phyloP scores from a whole-genome alignment of 805 yeast genomes.

The Candida easanensis region DNA sequence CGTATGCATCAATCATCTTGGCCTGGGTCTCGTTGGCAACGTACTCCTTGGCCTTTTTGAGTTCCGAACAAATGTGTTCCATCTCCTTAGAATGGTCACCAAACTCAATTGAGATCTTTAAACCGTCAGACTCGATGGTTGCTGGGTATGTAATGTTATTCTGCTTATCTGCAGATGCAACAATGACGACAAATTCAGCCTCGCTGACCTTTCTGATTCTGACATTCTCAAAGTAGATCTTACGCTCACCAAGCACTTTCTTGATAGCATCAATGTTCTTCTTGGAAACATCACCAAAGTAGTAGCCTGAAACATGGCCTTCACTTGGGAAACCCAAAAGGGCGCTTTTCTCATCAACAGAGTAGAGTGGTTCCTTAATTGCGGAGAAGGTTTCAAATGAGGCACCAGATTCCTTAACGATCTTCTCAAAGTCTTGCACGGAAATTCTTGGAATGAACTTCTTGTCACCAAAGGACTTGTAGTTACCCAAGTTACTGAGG shows the following conservation, averaged over 20 bases:
- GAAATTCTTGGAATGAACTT: conserved; percentile 73
- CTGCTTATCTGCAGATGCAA: conserved; percentile 59
- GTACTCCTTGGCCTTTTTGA: conserved; percentile 53
- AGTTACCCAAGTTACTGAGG: conserved; percentile 71
- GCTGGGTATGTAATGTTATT: conserved; percentile 57
- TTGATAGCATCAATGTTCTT: conserved; percentile 67
- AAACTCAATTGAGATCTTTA: conserved; percentile 51
- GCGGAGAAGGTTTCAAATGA: conserved; percentile 31
- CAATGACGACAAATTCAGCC: conserved; percentile 51
- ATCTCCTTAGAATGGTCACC: conserved; percentile 80
- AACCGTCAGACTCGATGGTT: conserved; percentile 37
- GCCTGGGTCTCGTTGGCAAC: conserved; percentile 74
- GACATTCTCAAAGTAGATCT: conserved; percentile 77
- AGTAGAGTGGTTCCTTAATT: conserved; percentile 50
- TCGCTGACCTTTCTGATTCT: conserved; percentile 58
- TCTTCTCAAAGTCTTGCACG: conserved; percentile 43
- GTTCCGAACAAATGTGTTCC: conserved; percentile 49
- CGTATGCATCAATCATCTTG: conserved; percentile 63
- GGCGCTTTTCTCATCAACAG: conserved; percentile 42
- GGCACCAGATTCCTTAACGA: conserved; percentile 41
- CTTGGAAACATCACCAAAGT: conserved; percentile 52
- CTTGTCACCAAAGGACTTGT: conserved; percentile 84
- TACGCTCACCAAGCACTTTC: conserved; percentile 56
- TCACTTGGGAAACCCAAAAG: conserved; percentile 76
- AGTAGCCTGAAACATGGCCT: conserved; percentile 76